These are phyloP conservation scores for Trichoderma sp. DNA, from an alignment of 2,329 filamentous ascomycete genomes.

Conservation along the genomic window DNA sequence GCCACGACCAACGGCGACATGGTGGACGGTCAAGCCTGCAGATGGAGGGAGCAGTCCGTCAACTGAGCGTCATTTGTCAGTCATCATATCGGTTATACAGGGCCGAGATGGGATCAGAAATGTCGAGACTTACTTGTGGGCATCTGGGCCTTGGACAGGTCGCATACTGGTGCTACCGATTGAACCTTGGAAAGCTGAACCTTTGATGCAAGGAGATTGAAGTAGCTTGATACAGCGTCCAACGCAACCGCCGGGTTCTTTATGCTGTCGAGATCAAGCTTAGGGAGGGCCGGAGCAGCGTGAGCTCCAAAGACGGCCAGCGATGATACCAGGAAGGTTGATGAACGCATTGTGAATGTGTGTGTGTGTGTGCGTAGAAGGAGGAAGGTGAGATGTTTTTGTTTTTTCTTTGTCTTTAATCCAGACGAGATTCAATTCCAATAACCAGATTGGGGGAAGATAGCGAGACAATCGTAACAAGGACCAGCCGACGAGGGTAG, in stretches of 20 bases:
- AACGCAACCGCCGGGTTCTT: constrained; percentile 39
- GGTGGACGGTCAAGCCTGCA: constrained; percentile 61
- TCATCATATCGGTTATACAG: not conserved
- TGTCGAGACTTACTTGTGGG: constrained; percentile 43
- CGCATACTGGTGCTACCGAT: constrained; percentile 46
- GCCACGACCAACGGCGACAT: constrained; percentile 83
- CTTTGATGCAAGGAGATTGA: constrained; percentile 57
- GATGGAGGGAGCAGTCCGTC: constrained; percentile 59
- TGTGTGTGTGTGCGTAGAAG: not conserved
- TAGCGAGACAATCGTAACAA: constrained; percentile 15
- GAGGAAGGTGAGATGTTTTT: not conserved
- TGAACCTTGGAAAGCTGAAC: constrained; percentile 47
- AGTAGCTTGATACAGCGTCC: constrained; percentile 56
- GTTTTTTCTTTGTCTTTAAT: not conserved
- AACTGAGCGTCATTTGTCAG: not conserved
- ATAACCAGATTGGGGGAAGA: constrained; percentile 18
- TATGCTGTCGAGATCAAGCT: constrained; percentile 36
- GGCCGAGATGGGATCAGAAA: not conserved
- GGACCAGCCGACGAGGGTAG: constrained; percentile 6
- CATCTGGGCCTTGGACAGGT: constrained; percentile 52
- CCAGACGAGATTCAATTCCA: not conserved
- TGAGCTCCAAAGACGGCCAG: constrained; percentile 43
- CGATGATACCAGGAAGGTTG: constrained; percentile 45
- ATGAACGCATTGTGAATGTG: constrained; percentile 48
- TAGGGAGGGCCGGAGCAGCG: constrained; percentile 43